Base-by-base conservation (phyloP, 2,329 filamentous ascomycete species). In the Blastomyces emzantsi region DNA sequence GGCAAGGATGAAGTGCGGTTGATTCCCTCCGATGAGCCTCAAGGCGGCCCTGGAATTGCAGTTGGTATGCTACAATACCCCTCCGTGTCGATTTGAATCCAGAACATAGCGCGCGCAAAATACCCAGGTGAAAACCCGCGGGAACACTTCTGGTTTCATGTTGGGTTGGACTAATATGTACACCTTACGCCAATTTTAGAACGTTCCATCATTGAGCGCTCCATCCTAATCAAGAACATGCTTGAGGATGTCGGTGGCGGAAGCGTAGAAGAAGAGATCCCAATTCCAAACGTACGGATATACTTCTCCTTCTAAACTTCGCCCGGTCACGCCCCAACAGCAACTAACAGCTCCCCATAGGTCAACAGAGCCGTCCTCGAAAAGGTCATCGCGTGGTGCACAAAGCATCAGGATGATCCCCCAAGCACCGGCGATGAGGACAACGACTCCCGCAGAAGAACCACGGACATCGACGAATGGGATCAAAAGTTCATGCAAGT, bases 401-500 rank as follows among this genome's bases (percentile, higher is more conserved):
- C 90, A 68, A 91, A 97, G 76, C 94, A 99, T 84, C 90, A 90
- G 77, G 86, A 87, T 76, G 94, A 99, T 73, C 91, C 94, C 49
- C 83, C 87, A n/a, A 84, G 87, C 67, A 82, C 87, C 62, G 85
- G 87, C 71, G 93, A 97, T 67, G 94, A 96, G 65, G 92, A 99
- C 71, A 89, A 89, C 66, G 93, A 97, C 72, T 92, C 88, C 60
- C 90, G 94, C 71, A 97, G 97, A 84, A 97, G 96, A 86, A 96
- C 92, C 1, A 97, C 94, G 57, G 94, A 99, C 72, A 99, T 99
- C 69, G 94, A 97, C 65, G 94, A 99, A 79, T 99, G 94, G 94
- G 94, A 99, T 72, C 93, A 97, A 78, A 99, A 99, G 80, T 99
- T 97, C 78, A 97, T 99, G 94, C 93, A 97, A 79, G 94, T 99